Base-by-base conservation (phyloP, 768 basidiomycete genomes). In the Hygrocybe coccinea region DNA sequence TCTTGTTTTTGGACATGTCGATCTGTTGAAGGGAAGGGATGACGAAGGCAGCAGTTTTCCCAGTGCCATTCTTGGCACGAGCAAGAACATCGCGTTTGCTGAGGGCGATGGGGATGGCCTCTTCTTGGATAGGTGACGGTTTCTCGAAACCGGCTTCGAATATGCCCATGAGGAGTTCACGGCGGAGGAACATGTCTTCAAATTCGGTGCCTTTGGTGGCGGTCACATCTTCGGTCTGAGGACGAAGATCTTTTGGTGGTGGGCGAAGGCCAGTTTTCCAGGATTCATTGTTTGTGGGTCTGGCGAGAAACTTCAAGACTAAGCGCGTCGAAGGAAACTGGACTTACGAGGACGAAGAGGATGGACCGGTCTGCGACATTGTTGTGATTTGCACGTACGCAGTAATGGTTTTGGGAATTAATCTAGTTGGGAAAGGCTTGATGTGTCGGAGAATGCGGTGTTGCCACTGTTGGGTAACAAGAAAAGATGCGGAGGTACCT, bases 111-210 rank as follows among this genome's bases (percentile, higher is more conserved):
- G 95, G 95, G 65, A 97, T 97, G 52, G 95, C 91, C 77, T 97
- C 91, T 82, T 99, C 95, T 79, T 99, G 95, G 73, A 99, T 97
- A 59, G 95, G 95, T 22, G 92, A 95, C 41, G 95, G 95, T 63
- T 80, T 86, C 74, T 98, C 95, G 69, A 94, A 95, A 55, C 95
- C 95, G 62, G 95, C 97, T 75, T 97, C 94, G 65, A 95, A 99
- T 71, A 98, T 97, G 65, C 95, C 95, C 95, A 99, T 98, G 70
- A 99, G 84, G 58, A 99, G 85, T 74, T 98, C 95, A 62, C 95
- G 84, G 54, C 88, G 84, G 67, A 95, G 80, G 71, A 76, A 83
- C 85, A 94, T 90, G 68, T 95, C 92, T 75, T 99, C 97, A 61
- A 97, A 99, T 68, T 97, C 94, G 64, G 85, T 79, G 58, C 95